These are phyloP conservation scores for Ustulina deusta DNA, from an alignment of 2,329 filamentous ascomycete genomes.

Conservation along the genomic window DNA sequence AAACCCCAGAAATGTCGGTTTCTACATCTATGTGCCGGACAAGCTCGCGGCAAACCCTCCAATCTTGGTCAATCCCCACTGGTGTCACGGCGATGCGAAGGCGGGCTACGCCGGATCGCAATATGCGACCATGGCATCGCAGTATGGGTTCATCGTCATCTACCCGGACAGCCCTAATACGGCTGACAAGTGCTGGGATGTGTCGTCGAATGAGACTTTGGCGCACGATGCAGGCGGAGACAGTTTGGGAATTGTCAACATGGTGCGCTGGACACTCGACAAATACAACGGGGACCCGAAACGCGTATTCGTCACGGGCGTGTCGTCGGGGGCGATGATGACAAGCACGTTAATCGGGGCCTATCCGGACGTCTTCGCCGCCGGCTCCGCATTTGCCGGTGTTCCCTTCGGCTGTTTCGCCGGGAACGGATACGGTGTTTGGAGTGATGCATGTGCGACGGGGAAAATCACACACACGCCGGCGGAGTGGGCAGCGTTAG, in stretches of 20 bases:
- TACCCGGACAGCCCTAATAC: conserved; percentile 51
- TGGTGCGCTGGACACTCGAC: conserved; percentile 53
- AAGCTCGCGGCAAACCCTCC: conserved; percentile 58
- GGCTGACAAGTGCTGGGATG: conserved; percentile 68
- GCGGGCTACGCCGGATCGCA: conserved; percentile 63
- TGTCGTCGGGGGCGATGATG: conserved; percentile 53
- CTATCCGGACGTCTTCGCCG: conserved; percentile 62
- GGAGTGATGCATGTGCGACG: conserved; percentile 65
- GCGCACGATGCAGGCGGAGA: conserved; percentile 54
- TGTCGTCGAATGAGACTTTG: conserved; percentile 58
- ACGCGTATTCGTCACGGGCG: conserved; percentile 51
- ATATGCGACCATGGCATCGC: conserved; percentile 65
- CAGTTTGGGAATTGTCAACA: conserved; percentile 55
- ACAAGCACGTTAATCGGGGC: conserved; percentile 57
- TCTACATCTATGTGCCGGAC: conserved; percentile 65
- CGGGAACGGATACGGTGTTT: conserved; percentile 55
- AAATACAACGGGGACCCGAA: conserved; percentile 51
- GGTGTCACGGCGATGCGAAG: conserved; percentile 66
- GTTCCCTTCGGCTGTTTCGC: conserved; percentile 66
- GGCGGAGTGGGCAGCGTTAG: conserved; percentile 45
- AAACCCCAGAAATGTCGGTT: conserved; percentile 63
- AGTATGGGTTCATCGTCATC: conserved; percentile 56
- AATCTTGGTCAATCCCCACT: conserved; percentile 68
- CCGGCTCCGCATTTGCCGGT: conserved; percentile 59
- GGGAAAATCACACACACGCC: conserved; percentile 55